Evolutionary conservation across 73 alveolate genomes (phyloP).

Genomic region (Paramecium sexaurelia): DNA sequence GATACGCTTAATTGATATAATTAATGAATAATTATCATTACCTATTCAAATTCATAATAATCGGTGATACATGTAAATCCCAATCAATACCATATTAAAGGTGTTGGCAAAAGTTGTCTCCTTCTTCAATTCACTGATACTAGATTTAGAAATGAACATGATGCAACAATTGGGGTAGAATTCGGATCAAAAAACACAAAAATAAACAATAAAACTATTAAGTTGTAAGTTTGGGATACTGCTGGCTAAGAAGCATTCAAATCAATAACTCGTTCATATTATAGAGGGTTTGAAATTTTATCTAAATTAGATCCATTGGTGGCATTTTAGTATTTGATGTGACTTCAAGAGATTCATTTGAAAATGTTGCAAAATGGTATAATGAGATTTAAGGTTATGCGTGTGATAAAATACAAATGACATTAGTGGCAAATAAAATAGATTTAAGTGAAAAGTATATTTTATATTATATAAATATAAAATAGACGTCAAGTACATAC

Average conservation of each 20-base stretch:
- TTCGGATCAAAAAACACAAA: slow-evolving; percentile 69
- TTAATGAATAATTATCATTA: not conserved
- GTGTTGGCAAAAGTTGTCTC: slow-evolving; percentile 77
- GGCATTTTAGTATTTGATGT: slow-evolving; percentile 45
- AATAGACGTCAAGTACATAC: slow-evolving; percentile 40
- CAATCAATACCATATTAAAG: not conserved
- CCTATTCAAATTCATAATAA: not conserved
- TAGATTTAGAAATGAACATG: slow-evolving; percentile 70
- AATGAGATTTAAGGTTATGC: slow-evolving; percentile 54
- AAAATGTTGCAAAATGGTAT: slow-evolving; percentile 33
- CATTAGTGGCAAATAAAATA: slow-evolving; percentile 73
- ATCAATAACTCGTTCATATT: slow-evolving; percentile 32
- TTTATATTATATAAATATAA: slow-evolving; percentile 11
- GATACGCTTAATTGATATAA: not conserved
- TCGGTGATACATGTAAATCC: not conserved
- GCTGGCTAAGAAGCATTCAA: slow-evolving; percentile 47
- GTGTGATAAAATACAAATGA: slow-evolving; percentile 33
- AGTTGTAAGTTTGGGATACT: slow-evolving; percentile 10
- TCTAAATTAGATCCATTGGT: slow-evolving; percentile 53
- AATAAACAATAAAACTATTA: not conserved
- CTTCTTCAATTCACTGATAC: slow-evolving; percentile 74
- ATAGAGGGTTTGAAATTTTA: not conserved
- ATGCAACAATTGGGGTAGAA: slow-evolving; percentile 77
- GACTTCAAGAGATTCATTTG: slow-evolving; percentile 45
- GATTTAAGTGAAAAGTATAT: slow-evolving; percentile 54